Percentiles rank a stretch among this genome's conserved stretches.
Evolutionary conservation across 2,329 filamentous ascomycete genomes (phyloP).

Genomic region (Cladosporium sphaerospermum): DNA sequence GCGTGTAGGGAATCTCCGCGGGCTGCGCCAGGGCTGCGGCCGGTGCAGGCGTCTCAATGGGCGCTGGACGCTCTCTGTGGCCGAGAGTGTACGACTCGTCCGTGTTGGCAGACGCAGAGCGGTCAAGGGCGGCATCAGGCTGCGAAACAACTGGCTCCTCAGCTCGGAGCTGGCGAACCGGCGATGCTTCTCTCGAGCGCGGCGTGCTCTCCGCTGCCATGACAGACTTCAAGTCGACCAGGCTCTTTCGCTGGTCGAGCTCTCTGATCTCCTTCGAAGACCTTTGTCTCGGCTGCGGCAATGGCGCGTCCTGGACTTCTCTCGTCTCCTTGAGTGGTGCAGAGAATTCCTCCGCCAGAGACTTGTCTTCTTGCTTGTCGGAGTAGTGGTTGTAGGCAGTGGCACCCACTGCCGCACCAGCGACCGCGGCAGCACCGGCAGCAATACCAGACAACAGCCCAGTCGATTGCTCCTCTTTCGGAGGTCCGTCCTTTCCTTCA

Average conservation of each 20-base stretch:
- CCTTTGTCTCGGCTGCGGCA: not conserved
- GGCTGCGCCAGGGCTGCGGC: not conserved
- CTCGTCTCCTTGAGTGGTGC: not conserved
- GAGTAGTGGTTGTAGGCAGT: not conserved
- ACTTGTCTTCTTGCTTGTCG: not conserved
- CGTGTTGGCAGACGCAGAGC: not conserved
- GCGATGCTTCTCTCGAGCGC: not conserved
- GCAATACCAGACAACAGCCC: not conserved
- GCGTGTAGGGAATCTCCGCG: not conserved
- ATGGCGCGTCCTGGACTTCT: no score
- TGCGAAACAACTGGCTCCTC: not conserved
- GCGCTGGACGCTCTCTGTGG: not conserved
- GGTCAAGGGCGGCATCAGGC: not conserved
- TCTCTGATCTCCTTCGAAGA: slow-evolving; percentile 8
- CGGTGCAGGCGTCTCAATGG: not conserved
- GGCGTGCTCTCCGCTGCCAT: slow-evolving; percentile 5
- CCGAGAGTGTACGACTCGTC: not conserved
- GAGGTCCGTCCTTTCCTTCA: not conserved
- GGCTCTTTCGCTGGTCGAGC: slow-evolving; percentile 17
- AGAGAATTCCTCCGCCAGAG: not conserved
- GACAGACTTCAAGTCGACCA: slow-evolving; percentile 18
- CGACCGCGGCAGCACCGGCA: slow-evolving; percentile 5
- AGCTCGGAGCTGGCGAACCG: not conserved
- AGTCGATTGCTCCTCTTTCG: not conserved
- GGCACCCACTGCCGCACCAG: not conserved